Percentiles rank a stretch among this genome's conserved stretches.
Conservation (phyloP, 2,329 filamentous ascomycete species). For the Epicoccum nigrum region DNA sequence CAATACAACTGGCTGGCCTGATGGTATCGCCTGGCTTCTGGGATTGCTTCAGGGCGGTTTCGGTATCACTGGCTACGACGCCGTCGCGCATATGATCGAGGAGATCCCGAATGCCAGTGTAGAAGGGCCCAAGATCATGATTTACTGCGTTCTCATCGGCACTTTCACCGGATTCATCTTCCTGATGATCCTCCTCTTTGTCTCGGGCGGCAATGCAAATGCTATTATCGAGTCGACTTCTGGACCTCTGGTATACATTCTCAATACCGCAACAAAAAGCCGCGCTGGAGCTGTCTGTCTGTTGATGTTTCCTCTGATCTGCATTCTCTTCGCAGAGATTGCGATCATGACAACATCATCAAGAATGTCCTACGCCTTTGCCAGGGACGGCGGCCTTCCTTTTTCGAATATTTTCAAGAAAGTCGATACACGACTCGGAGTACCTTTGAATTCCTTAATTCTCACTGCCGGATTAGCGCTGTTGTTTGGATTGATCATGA, state of each 20-base stretch:
- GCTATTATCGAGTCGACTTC: conserved; percentile 61
- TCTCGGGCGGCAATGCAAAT: conserved; percentile 61
- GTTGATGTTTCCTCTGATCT: conserved; percentile 70
- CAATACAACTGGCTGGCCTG: conserved; percentile 72
- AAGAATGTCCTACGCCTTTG: conserved; percentile 72
- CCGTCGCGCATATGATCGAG: conserved; percentile 62
- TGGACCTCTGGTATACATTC: conserved; percentile 66
- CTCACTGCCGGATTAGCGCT: conserved; percentile 67
- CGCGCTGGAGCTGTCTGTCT: conserved; percentile 67
- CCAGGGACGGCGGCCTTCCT: conserved; percentile 70
- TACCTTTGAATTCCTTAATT: conserved; percentile 70
- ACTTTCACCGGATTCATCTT: conserved; percentile 68
- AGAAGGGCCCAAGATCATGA: conserved; percentile 70
- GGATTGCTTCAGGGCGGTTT: conserved; percentile 61
- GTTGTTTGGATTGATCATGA: conserved; percentile 72
- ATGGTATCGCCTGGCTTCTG: conserved; percentile 64
- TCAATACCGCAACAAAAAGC: conserved; percentile 67
- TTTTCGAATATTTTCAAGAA: conserved; percentile 64
- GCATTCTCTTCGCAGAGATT: conserved; percentile 67
- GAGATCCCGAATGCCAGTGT: conserved; percentile 65
- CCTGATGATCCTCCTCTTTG: conserved; percentile 67
- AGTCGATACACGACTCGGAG: conserved; percentile 65
- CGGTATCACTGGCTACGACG: conserved; percentile 61
- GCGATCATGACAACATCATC: conserved; percentile 70
- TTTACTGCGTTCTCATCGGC: conserved; percentile 68